phyloP scores from a whole-genome alignment of 1,284 basidiomycete species.

The Stygiomarasmius scandens region DNA sequence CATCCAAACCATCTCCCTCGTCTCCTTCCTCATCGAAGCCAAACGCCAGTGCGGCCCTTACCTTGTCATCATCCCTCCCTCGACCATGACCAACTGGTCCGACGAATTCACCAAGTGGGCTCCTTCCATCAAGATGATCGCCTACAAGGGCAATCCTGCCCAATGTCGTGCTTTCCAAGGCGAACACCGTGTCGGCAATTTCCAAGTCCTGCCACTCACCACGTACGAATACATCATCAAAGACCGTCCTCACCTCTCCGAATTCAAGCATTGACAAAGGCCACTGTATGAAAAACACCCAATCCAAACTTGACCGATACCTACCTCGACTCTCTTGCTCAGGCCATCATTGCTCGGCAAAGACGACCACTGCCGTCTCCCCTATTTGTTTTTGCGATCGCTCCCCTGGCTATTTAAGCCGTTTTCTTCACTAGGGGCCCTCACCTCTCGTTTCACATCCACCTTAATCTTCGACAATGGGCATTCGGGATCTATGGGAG shows the following conservation, averaged over 20 bases:
- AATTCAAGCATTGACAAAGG: conserved; percentile 97
- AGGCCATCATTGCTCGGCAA: no score
- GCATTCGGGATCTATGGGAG: conserved; percentile 17
- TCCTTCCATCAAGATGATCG: conserved; percentile 80
- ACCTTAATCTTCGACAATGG: conserved; percentile 13
- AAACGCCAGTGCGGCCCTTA: conserved; percentile 95
- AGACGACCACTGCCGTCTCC: no score
- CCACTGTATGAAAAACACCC: conserved; percentile 99
- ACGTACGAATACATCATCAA: conserved; percentile 99
- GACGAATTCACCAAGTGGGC: conserved; percentile 98
- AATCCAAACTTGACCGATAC: conserved; percentile 94
- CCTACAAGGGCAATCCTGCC: conserved; percentile 93
- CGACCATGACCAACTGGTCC: conserved; percentile 98
- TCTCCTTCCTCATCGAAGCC: conserved; percentile 93
- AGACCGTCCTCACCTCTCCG: conserved; percentile 87
- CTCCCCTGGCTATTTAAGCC: background rate
- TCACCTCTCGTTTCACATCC: background rate
- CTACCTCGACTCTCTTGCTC: no score
- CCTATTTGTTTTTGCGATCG: background rate
- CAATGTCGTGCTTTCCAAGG: conserved; percentile 77
- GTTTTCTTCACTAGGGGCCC: background rate
- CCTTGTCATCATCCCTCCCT: conserved; percentile 96
- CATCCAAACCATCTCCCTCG: conserved; percentile 94
- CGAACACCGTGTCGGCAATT: conserved; percentile 78
- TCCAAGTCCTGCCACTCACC: conserved; percentile 95